phyloP scores from a whole-genome alignment of 495 filamentous ascomycete genomes.

The Talaromyces trachyspermus region DNA sequence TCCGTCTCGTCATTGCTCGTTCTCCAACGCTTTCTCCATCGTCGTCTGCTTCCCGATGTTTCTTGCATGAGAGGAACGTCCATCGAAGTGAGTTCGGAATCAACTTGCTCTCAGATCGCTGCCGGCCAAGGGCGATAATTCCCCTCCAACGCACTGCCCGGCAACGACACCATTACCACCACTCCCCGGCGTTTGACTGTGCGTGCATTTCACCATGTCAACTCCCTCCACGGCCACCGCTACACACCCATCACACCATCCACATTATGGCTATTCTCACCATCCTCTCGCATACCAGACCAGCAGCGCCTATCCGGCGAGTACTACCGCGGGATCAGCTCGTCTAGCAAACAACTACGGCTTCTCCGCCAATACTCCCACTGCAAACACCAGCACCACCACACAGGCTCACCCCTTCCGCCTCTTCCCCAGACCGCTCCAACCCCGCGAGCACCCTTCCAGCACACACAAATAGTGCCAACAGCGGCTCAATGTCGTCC shows the following conservation, averaged over 20 bases:
- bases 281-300: slow-evolving; percentile 51
- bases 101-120: too few relatives aligned
- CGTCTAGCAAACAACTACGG: slow-evolving; percentile 43
- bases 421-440: slow-evolving; percentile 5
- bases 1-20: too few relatives aligned
- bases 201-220: slow-evolving; percentile 53
- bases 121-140: too few relatives aligned
- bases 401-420: slow-evolving; percentile 16
- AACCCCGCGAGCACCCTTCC: slow-evolving; percentile 16
- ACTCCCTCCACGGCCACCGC: slow-evolving; percentile 77
- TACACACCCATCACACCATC: slow-evolving; percentile 65
- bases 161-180: too few relatives aligned
- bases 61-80: too few relatives aligned
- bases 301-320: slow-evolving; percentile 43
- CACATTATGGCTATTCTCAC: slow-evolving; percentile 61
- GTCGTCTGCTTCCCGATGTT: too few relatives aligned
- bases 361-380: slow-evolving; percentile 38
- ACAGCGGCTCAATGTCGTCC: slow-evolving; percentile 30
- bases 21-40: too few relatives aligned
- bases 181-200: too few relatives aligned
- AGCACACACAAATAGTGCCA: slow-evolving; percentile 9
- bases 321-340: slow-evolving; percentile 42
- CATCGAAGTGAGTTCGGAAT: too few relatives aligned
- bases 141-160: too few relatives aligned
- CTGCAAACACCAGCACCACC: slow-evolving; percentile 31